A percentile compares a stretch with the other conserved stretches of the same genome.
phyloP scores from a whole-genome alignment of 495 filamentous ascomycete species.

The Pseudevernia furfuracea region DNA sequence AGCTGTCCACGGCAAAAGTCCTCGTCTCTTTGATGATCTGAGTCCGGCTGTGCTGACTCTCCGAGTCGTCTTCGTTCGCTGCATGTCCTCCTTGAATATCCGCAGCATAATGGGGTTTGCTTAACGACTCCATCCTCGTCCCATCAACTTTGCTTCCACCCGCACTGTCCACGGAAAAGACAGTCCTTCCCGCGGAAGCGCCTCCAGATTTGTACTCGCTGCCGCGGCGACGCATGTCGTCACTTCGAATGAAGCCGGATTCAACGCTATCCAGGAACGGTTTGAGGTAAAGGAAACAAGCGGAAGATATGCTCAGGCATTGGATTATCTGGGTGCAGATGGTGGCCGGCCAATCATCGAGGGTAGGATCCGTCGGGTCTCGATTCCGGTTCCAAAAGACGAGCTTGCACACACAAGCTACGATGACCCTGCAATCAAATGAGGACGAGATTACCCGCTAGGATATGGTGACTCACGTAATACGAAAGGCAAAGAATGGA shows the following conservation, averaged over 20 bases:
- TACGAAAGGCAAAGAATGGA: constrained; percentile 33
- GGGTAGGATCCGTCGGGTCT: constrained; percentile 23
- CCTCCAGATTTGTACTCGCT: constrained; percentile 8
- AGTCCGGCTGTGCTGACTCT: constrained; percentile 17
- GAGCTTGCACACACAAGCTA: constrained; percentile 33
- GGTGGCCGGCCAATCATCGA: constrained; percentile 29
- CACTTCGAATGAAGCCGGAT: constrained; percentile 36
- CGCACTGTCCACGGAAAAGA: not conserved
- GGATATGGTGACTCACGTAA: constrained; percentile 30
- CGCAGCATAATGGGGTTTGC: constrained; percentile 3
- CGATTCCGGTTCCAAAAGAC: constrained; percentile 24
- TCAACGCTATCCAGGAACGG: constrained; percentile 41
- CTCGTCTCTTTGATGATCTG: constrained; percentile 19
- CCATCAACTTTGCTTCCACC: not conserved
- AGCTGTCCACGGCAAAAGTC: constrained; percentile 51
- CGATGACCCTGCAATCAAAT: constrained; percentile 27
- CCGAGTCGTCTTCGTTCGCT: constrained; percentile 6
- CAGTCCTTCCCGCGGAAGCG: not conserved
- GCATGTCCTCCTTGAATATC: constrained; percentile 5
- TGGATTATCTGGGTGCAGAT: constrained; percentile 35
- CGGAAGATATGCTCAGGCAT: constrained; percentile 36
- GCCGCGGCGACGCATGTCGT: constrained; percentile 29
- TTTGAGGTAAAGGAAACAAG: constrained; percentile 41
- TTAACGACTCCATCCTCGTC: not conserved
- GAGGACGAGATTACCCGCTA: not conserved